These are phyloP conservation scores for Quercus mongolica DNA, from an alignment of 306 rosid species.

Conservation along the genomic window DNA sequence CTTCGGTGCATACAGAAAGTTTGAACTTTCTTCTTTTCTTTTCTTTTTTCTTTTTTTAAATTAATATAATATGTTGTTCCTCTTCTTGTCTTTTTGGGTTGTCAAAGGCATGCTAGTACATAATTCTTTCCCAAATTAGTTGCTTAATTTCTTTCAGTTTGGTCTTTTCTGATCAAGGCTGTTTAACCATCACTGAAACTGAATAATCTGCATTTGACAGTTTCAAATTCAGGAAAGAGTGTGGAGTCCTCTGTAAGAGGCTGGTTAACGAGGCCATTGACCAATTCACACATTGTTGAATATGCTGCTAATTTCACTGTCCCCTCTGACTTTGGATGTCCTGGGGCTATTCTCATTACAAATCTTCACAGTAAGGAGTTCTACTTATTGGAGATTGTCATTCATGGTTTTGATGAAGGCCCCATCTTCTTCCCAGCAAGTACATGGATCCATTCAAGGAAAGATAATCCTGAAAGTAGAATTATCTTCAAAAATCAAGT, in stretches of 20 bases:
- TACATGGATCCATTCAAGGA: constrained; percentile 83
- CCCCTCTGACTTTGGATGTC: constrained; percentile 61
- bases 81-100: background rate
- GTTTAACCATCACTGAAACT: background rate
- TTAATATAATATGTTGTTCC: background rate
- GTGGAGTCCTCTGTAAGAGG: constrained; percentile 62
- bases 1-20: background rate
- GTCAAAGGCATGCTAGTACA: background rate
- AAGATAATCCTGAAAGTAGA: constrained; percentile 61
- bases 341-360: constrained; percentile 75
- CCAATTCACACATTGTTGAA: constrained; percentile 50
- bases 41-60: background rate
- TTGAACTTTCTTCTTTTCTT: background rate
- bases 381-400: constrained; percentile 56
- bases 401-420: constrained; percentile 69
- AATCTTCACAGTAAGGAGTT: constrained; percentile 81
- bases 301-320: constrained; percentile 63
- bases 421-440: constrained; percentile 88
- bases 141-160: background rate
- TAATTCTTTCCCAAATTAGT: background rate
- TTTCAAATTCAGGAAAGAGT: constrained; percentile 60
- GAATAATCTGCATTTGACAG: constrained; percentile 28
- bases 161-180: background rate
- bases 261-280: constrained; percentile 64
- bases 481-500: constrained; percentile 84